phyloP scores from a whole-genome alignment of 2,329 filamentous ascomycete species.

The Penicillium corylophilum region DNA sequence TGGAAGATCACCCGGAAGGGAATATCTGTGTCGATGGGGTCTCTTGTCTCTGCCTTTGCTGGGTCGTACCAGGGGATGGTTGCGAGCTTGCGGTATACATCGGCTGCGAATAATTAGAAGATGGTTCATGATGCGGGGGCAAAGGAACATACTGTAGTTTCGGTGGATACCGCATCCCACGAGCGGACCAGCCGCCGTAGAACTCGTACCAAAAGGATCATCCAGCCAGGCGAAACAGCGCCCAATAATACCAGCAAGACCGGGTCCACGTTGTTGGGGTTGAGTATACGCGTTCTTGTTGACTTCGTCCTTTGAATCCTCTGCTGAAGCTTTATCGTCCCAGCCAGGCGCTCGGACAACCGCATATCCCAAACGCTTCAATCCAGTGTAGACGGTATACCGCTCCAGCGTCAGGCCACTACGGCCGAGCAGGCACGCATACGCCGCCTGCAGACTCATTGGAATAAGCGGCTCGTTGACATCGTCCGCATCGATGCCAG shows the following conservation, averaged over 20 bases:
- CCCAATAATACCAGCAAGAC: slow-evolving; percentile 31
- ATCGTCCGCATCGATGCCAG: slow-evolving; percentile 26
- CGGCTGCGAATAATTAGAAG: slow-evolving; percentile 49
- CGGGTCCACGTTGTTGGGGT: slow-evolving; percentile 17
- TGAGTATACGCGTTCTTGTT: slow-evolving; percentile 3
- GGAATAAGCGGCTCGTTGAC: slow-evolving; percentile 63
- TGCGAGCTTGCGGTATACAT: slow-evolving; percentile 74
- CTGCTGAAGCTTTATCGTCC: slow-evolving; percentile 39
- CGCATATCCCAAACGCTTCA: slow-evolving; percentile 80
- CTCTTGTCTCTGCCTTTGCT: slow-evolving; percentile 26
- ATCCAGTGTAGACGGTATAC: slow-evolving; percentile 82
- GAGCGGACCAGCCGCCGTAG: slow-evolving; percentile 48
- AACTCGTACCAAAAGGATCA: slow-evolving; percentile 23
- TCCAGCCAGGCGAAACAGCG: slow-evolving; percentile 37
- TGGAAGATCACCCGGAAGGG: slow-evolving; percentile 76
- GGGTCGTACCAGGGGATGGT: slow-evolving; percentile 72
- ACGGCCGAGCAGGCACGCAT: slow-evolving; percentile 75
- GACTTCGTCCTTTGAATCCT: slow-evolving; percentile 11
- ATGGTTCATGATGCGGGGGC: background rate
- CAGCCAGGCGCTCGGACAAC: slow-evolving; percentile 67
- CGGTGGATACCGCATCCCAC: slow-evolving; percentile 55
- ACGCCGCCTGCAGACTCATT: slow-evolving; percentile 86
- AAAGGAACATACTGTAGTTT: slow-evolving; percentile 47
- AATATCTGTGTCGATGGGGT: slow-evolving; percentile 31
- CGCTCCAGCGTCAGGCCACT: slow-evolving; percentile 68